Evolutionary conservation across 306 rosid species (phyloP).

Genomic region (Albizia julibrissin): DNA sequence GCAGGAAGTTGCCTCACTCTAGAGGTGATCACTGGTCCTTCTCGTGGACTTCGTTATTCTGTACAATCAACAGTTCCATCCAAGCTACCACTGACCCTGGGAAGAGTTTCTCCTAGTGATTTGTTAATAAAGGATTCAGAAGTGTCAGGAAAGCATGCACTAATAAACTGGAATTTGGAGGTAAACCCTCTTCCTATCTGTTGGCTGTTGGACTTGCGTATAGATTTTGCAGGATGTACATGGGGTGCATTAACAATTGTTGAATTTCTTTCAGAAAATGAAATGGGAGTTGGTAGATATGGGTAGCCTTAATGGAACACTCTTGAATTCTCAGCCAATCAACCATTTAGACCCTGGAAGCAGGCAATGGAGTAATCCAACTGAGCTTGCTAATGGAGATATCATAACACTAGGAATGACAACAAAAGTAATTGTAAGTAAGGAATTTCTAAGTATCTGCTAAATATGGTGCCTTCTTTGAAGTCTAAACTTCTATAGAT

Average conservation of each 20-base stretch:
- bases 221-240: constrained; percentile 18
- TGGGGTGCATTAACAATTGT: constrained; percentile 30
- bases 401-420: constrained; percentile 89
- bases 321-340: constrained; percentile 75
- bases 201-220: constrained; percentile 28
- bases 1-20: constrained; percentile 95
- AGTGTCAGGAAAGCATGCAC: constrained; percentile 94
- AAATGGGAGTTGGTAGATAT: constrained; percentile 96
- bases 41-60: constrained; percentile 59
- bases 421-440: constrained; percentile 72
- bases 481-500: constrained; percentile 22
- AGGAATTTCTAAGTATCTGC: constrained; percentile 12
- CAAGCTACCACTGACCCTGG: constrained; percentile 71
- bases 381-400: constrained; percentile 81
- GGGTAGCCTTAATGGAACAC: constrained; percentile 97
- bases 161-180: constrained; percentile 82
- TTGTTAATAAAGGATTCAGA: constrained; percentile 76
- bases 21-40: constrained; percentile 94
- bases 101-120: constrained; percentile 89
- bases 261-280: constrained; percentile 60
- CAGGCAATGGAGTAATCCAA: constrained; percentile 81
- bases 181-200: constrained; percentile 45
- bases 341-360: constrained; percentile 68
- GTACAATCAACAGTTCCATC: constrained; percentile 58
- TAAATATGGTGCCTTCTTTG: background rate